Percentiles rank a stretch among this genome's conserved stretches.
These are phyloP conservation scores for Polygonum maritimum DNA, from an alignment of 148 eudicot genomes.

Conservation along the genomic window DNA sequence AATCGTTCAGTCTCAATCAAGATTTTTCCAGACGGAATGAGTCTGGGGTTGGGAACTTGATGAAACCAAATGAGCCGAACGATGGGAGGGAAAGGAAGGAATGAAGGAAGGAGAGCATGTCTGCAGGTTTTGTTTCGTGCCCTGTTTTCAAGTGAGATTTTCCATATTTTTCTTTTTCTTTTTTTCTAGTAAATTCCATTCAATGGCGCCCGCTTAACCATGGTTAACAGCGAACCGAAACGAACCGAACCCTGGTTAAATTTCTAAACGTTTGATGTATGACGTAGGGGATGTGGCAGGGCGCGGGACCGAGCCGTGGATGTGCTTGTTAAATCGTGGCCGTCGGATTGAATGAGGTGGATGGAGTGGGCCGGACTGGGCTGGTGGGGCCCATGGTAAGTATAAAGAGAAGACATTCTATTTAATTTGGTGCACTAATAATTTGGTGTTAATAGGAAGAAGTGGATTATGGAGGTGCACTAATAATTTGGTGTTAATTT, in stretches of 20 bases:
- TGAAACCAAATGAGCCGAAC: neutral
- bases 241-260: neutral
- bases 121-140: constrained; percentile 7
- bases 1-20: constrained; percentile 3
- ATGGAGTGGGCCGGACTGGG: neutral
- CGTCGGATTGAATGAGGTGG: constrained; percentile 3
- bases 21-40: neutral
- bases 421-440: neutral
- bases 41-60: neutral
- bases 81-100: neutral
- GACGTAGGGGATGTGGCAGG: neutral
- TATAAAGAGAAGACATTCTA: neutral
- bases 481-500: neutral
- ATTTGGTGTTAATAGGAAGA: neutral
- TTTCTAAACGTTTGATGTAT: neutral
- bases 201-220: neutral
- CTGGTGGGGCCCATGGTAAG: neutral
- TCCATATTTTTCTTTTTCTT: neutral
- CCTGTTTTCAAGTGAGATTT: neutral
- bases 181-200: neutral
- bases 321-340: neutral
- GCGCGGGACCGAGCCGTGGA: neutral
- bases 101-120: constrained; percentile 7
- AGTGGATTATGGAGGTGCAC: constrained; percentile 9
- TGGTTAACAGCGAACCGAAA: neutral